Evolutionary conservation across 1,284 basidiomycete genomes (phyloP).

Genomic region (Sphaerobolus stellatus): DNA sequence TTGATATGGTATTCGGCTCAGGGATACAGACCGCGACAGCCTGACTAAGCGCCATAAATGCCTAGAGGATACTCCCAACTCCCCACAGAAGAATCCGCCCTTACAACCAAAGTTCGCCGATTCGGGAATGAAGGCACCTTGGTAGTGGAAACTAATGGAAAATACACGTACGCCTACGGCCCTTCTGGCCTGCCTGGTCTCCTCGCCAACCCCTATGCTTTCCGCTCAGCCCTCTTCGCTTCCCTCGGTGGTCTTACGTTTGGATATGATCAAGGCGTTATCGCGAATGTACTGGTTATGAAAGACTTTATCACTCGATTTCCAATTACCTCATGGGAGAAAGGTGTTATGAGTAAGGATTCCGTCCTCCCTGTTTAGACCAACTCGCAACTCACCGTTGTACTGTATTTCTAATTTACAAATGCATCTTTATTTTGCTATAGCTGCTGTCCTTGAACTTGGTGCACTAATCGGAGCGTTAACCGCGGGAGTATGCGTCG

Average conservation of each 20-base stretch:
- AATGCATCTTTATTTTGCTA: neutral
- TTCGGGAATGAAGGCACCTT: constrained; percentile 6
- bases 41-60: neutral
- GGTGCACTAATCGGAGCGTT: constrained; percentile 74
- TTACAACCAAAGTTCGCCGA: neutral
- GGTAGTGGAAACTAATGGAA: constrained; percentile 2
- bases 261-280: constrained; percentile 76
- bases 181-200: constrained; percentile 62
- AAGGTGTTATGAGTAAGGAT: constrained; percentile 69
- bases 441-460: constrained; percentile 75
- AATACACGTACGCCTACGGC: constrained; percentile 67
- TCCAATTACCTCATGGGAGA: constrained; percentile 69
- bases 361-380: neutral
- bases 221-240: constrained; percentile 67
- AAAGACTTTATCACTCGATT: constrained; percentile 62
- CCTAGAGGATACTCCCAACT: constrained; percentile 1
- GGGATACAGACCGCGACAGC: too few species aligned
- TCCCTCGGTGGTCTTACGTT: constrained; percentile 79
- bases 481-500: constrained; percentile 62
- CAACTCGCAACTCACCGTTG: neutral
- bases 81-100: neutral
- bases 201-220: constrained; percentile 58
- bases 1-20: too few species aligned
- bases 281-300: constrained; percentile 85
- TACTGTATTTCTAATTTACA: neutral